Evolutionary conservation across 495 filamentous ascomycete genomes (phyloP), one percentile per base, ranked within the genome.

Genomic region (Cladorrhinum samala): DNA sequence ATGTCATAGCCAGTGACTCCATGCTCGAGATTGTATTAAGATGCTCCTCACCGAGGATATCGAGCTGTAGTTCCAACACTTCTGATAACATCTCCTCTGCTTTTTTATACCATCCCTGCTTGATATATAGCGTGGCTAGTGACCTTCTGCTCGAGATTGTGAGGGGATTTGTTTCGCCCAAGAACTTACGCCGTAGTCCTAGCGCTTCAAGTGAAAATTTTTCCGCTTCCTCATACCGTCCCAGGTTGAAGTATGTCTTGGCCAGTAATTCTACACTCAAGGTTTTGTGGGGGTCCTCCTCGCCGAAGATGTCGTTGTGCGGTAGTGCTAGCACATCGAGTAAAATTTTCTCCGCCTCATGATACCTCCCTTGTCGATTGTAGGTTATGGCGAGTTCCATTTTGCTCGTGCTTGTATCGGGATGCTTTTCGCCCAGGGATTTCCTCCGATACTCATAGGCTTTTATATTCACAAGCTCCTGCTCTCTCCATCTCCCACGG

Each of bases 211-310:
- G 19, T 40, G 1, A 9, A 11, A 70, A 19, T 9, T 61, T 45
- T 59, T 72, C 66, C 4, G 71, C 69, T 1, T 71, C 60, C 9
- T 61, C 57, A 43, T 51, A 65, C 48, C 55, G 54, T 27, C 64
- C 62, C 52, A 65, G 65, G 19, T 38, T 40, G 14, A 30, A 8
- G 25, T 65, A 67, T 47, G 54, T 65, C 24, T 50, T 14, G 23
- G 43, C 50, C 25, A 47, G 25, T 0, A 16, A 0, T 21, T n/a
- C 44, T 44, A 47, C 49, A 14, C 36, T 27, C 36, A n/a, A 0
- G 0, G 49, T 33, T 16, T 43, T 54, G 33, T 40, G 16, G 18
- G 44, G 45, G 25, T 54, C 44, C 25, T 18, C 37, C 16, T 48
- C 52, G 25, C 17, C 33, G 40, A 56, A 25, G 16, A 17, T n/a